These are phyloP conservation scores for Ogataea neopini DNA, from an alignment of 805 yeast genomes.

Conservation along the genomic window DNA sequence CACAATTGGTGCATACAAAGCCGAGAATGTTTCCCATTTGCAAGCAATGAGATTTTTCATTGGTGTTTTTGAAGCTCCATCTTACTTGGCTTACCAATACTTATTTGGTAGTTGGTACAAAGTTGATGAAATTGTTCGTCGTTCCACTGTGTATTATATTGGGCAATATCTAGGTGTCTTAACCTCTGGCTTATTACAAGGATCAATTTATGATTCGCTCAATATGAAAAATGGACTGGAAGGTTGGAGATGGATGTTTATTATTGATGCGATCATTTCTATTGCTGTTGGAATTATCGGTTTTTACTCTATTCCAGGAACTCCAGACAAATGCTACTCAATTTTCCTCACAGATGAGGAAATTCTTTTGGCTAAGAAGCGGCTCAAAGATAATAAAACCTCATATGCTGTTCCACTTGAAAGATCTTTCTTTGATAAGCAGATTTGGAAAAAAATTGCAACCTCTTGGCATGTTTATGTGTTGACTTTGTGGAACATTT, in stretches of 20 bases:
- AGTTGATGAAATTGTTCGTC: slow-evolving; percentile 55
- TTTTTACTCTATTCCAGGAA: slow-evolving; percentile 44
- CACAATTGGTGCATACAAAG: slow-evolving; percentile 56
- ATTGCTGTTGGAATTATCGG: slow-evolving; percentile 43
- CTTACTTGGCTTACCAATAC: slow-evolving; percentile 60
- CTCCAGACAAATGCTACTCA: slow-evolving; percentile 45
- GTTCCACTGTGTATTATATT: slow-evolving; percentile 61
- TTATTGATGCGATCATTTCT: slow-evolving; percentile 47
- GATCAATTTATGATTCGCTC: slow-evolving; percentile 33
- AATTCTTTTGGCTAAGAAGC: slow-evolving; percentile 45
- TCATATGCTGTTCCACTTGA: slow-evolving; percentile 29
- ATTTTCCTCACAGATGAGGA: slow-evolving; percentile 42
- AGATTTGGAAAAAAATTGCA: slow-evolving; percentile 44
- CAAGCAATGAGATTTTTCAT: slow-evolving; percentile 63
- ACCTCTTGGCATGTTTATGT: slow-evolving; percentile 42
- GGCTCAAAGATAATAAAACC: slow-evolving; percentile 36
- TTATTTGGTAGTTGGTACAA: slow-evolving; percentile 58
- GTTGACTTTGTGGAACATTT: slow-evolving; percentile 25
- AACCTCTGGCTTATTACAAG: slow-evolving; percentile 55
- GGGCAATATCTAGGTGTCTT: slow-evolving; percentile 62
- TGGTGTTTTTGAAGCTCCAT: slow-evolving; percentile 68
- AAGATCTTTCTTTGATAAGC: slow-evolving; percentile 41
- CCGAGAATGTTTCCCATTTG: slow-evolving; percentile 49
- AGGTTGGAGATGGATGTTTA: slow-evolving; percentile 58
- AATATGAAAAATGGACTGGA: slow-evolving; percentile 22